These are phyloP conservation scores for Conidiobolus incongruus DNA, from an alignment of 371 early-diverging fungal species.

Conservation along the genomic window DNA sequence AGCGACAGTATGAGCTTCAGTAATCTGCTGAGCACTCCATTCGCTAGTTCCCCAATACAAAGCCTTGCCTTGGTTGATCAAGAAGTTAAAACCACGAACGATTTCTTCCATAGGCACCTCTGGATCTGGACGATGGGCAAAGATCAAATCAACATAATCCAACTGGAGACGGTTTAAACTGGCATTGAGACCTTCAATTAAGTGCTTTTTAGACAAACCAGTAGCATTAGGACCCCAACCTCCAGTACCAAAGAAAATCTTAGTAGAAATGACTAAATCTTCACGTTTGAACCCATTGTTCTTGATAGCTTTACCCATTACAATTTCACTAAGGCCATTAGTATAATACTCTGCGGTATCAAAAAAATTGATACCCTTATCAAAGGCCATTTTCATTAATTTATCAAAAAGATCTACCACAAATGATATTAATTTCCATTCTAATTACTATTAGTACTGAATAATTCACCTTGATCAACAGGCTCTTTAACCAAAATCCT, in stretches of 20 bases:
- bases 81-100: slow-evolving; percentile 74
- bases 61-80: too few species aligned
- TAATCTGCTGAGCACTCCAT: slow-evolving; percentile 61
- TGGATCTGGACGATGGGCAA: slow-evolving; percentile 59
- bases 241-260: slow-evolving; percentile 61
- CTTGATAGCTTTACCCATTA: slow-evolving; percentile 53
- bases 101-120: slow-evolving; percentile 59
- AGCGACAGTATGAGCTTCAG: slow-evolving; percentile 56
- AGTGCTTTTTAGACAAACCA: slow-evolving; percentile 71
- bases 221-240: slow-evolving; percentile 48
- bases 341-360: slow-evolving; percentile 58
- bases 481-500: too few species aligned
- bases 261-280: slow-evolving; percentile 62
- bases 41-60: slow-evolving; percentile 67
- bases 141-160: slow-evolving; percentile 61
- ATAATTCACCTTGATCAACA: too few species aligned
- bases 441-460: too few species aligned
- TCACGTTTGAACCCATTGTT: slow-evolving; percentile 39
- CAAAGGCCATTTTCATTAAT: slow-evolving; percentile 48
- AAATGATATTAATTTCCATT: too few species aligned
- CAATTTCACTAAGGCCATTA: slow-evolving; percentile 50
- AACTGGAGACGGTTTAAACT: slow-evolving; percentile 45
- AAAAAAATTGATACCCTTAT: slow-evolving; percentile 62
- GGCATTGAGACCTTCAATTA: slow-evolving; percentile 59
- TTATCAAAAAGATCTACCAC: too few species aligned